Evolutionary conservation across 345 rosid species (phyloP), one percentile per base, ranked within the genome.

Genomic region (Conringia planisiliqua): DNA sequence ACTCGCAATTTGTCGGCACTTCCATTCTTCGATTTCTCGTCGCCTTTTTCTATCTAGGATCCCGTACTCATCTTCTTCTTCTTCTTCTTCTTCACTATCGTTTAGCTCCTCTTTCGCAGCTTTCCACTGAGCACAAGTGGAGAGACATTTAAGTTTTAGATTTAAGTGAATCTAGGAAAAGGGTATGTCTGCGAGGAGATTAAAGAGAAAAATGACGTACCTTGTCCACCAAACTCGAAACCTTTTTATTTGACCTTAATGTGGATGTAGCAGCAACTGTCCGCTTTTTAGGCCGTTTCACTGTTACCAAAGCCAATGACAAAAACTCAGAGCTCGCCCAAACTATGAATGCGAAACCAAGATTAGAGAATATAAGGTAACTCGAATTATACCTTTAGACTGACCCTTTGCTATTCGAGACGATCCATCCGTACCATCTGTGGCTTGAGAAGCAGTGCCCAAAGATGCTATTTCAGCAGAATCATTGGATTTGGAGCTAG

Each of bases 91-190:
- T 38, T 86, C 98, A 39, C 82, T 82, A 77, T 91, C 93, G 39
- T 89, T 82, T 75, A 95, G 71, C 82, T 92, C 99, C 80, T 92
- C 98, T 79, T 95, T 92, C 55, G 97, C 99, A 61, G 99, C 99
- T 83, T 92, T 95, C 98, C 99, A 95, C 99, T 95, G 71, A 24
- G 7, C 60, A 67, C 62, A 72, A 77, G 48, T 43, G 68, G 6
- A 27, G 27, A 39, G 12, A 58, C 48, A 35, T 30, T 30, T n/a
- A 39, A 55, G 66, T 52, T 35, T 36, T 20, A 33, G 17, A 13
- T n/a, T 29, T 30, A 54, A 50, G 12, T 51, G 5, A 48, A 20
- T 7, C 44, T 52, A 24, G 75, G 8, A 27, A 10, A 63, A 7
- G 56, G 16, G 56, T 44, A 20, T 5, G 47, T 74, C 47, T 52